Percentiles rank a stretch among this genome's conserved stretches.
Evolutionary conservation across 352 stramenopile species (phyloP).

Genomic region (Phytophthora pisi): DNA sequence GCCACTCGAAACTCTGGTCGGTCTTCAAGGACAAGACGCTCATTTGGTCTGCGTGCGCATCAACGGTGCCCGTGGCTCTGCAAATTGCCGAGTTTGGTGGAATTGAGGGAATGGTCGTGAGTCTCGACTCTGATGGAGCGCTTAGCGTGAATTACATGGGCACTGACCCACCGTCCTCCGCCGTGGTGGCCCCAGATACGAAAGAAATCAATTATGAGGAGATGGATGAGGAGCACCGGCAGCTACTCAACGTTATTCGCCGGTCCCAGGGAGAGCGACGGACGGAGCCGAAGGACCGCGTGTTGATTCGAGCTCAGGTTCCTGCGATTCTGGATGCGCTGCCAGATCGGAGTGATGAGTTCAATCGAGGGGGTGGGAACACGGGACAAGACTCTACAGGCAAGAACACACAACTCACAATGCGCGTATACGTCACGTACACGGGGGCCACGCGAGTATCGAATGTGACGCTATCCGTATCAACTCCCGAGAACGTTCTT

Average conservation of each 20-base stretch:
- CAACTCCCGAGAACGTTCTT: slow-evolving; percentile 65
- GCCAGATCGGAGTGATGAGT: slow-evolving; percentile 48
- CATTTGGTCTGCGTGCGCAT: slow-evolving; percentile 76
- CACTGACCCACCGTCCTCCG: slow-evolving; percentile 84
- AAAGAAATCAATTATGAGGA: slow-evolving; percentile 93
- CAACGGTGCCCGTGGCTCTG: slow-evolving; percentile 67
- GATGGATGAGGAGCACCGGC: slow-evolving; percentile 90
- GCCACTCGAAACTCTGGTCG: slow-evolving; percentile 73
- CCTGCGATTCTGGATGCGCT: slow-evolving; percentile 68
- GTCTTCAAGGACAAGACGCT: slow-evolving; percentile 83
- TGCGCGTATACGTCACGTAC: slow-evolving; percentile 88
- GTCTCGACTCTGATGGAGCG: slow-evolving; percentile 70
- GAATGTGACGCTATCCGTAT: slow-evolving; percentile 81
- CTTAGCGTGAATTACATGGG: slow-evolving; percentile 90
- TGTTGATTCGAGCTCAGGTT: slow-evolving; percentile 81
- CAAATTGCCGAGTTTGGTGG: slow-evolving; percentile 70
- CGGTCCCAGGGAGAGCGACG: slow-evolving; percentile 68
- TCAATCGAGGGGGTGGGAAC: slow-evolving; percentile 31
- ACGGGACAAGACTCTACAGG: slow-evolving; percentile 10
- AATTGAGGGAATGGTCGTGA: slow-evolving; percentile 85
- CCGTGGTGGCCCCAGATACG: slow-evolving; percentile 63
- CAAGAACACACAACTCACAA: slow-evolving; percentile 62
- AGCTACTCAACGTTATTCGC: slow-evolving; percentile 88
- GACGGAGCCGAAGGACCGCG: slow-evolving; percentile 70
- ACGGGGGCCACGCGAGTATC: slow-evolving; percentile 65